phyloP scores from a whole-genome alignment of 2,329 filamentous ascomycete species.

The Xylaria sp. region DNA sequence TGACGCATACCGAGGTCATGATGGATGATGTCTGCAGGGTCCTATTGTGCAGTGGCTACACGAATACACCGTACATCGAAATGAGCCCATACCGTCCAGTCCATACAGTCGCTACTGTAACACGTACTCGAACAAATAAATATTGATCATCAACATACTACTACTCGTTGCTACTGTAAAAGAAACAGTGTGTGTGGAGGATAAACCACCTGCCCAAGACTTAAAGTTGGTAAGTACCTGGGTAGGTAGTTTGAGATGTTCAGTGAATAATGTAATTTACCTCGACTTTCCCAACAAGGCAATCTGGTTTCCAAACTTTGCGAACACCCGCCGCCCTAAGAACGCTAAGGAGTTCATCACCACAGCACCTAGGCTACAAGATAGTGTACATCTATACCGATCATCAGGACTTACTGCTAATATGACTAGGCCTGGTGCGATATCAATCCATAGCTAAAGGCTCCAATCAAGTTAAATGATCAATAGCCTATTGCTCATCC shows the following conservation, averaged over 20 bases:
- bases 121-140: neutral
- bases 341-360: neutral
- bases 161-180: neutral
- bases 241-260: neutral
- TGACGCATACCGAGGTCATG: slow-evolving; percentile 40
- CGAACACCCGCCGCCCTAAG: slow-evolving; percentile 41
- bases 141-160: neutral
- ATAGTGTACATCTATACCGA: neutral
- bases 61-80: slow-evolving; percentile 19
- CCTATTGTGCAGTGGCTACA: slow-evolving; percentile 25
- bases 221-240: neutral
- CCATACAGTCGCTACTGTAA: slow-evolving; percentile 1
- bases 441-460: neutral
- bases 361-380: neutral
- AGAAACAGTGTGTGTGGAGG: neutral
- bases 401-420: slow-evolving; percentile 1
- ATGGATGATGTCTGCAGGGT: slow-evolving; percentile 37
- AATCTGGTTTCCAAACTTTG: slow-evolving; percentile 36
- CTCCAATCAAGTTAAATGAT: slow-evolving; percentile 5
- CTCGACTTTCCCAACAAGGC: slow-evolving; percentile 39
- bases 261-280: slow-evolving; percentile 15
- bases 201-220: neutral
- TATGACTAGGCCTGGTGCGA: neutral
- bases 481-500: slow-evolving; percentile 30
- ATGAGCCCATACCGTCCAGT: slow-evolving; percentile 22